These are phyloP conservation scores for Bjerkandera adusta DNA, from an alignment of 1,284 basidiomycete species.

Conservation along the genomic window DNA sequence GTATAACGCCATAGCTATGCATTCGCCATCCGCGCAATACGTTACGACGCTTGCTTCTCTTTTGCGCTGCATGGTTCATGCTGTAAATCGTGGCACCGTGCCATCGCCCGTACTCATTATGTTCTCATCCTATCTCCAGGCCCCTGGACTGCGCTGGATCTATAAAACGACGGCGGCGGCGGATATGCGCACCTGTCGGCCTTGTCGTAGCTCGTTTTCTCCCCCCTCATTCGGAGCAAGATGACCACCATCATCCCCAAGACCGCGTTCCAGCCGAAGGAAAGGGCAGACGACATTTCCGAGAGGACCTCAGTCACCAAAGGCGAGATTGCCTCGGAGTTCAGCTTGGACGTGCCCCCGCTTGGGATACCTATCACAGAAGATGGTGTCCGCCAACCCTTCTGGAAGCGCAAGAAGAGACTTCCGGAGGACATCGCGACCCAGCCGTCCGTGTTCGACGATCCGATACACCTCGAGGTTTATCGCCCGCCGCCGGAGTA, in stretches of 20 bases:
- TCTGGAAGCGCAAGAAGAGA: conserved; percentile 25
- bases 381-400: conserved; percentile 16
- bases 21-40: conserved; percentile 17
- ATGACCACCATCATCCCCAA: conserved; percentile 25
- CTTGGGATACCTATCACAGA: conserved; percentile 24
- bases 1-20: conserved; percentile 32
- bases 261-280: not conserved
- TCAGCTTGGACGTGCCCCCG: conserved; percentile 21
- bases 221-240: conserved; percentile 7
- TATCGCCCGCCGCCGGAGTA: conserved; percentile 58
- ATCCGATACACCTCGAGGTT: conserved; percentile 47
- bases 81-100: not conserved
- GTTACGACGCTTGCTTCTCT: conserved; percentile 16
- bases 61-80: not conserved
- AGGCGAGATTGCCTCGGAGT: conserved; percentile 20
- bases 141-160: not conserved
- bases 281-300: conserved; percentile 6
- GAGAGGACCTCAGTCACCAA: conserved; percentile 18
- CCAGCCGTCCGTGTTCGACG: conserved; percentile 39
- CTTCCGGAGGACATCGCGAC: conserved; percentile 32
- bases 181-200: no score
- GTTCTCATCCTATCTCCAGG: conserved; percentile 1
- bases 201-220: no score
- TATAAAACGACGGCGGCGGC: no score
- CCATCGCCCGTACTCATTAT: not conserved